Conservation (phyloP, 2,329 filamentous ascomycete species). For the Pseudocercospora macadamiae region DNA sequence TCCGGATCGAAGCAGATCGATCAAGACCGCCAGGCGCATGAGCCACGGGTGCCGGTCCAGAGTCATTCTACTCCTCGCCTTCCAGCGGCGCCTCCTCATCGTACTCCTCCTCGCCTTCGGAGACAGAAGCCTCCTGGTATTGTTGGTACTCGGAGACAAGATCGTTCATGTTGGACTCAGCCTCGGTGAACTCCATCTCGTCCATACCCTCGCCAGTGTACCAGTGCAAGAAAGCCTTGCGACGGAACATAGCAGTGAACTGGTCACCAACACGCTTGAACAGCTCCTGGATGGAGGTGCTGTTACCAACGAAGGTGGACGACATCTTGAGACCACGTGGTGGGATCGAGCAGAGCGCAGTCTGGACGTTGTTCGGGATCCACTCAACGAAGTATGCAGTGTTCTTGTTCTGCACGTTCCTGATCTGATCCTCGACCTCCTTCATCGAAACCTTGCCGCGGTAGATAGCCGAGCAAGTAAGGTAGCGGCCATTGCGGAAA, state of each 20-base stretch:
- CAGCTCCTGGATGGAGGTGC: constrained; percentile 98
- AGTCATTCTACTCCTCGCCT: constrained; percentile 65
- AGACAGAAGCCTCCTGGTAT: constrained; percentile 98
- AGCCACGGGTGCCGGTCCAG: no score
- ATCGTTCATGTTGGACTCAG: constrained; percentile 99
- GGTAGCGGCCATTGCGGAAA: constrained; percentile 99
- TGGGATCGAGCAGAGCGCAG: constrained; percentile 97
- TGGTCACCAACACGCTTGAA: constrained; percentile 99
- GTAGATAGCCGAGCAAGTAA: constrained; percentile 99
- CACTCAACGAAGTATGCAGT: constrained; percentile 99
- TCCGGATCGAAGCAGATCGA: background rate
- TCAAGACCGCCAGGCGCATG: background rate
- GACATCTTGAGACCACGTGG: constrained; percentile 99
- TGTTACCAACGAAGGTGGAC: constrained; percentile 98
- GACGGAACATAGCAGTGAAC: constrained; percentile 99
- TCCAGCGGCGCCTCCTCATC: constrained; percentile 79
- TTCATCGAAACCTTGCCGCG: constrained; percentile 99
- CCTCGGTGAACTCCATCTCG: constrained; percentile 99
- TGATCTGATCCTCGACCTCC: constrained; percentile 99
- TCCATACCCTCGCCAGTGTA: constrained; percentile 99
- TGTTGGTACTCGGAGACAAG: constrained; percentile 99
- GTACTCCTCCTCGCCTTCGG: constrained; percentile 96
- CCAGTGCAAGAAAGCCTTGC: constrained; percentile 99
- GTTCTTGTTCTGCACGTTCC: constrained; percentile 99
- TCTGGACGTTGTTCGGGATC: constrained; percentile 99